Evolutionary conservation across 2,329 filamentous ascomycete genomes (phyloP).

Genomic region (Colletotrichum aenigma): DNA sequence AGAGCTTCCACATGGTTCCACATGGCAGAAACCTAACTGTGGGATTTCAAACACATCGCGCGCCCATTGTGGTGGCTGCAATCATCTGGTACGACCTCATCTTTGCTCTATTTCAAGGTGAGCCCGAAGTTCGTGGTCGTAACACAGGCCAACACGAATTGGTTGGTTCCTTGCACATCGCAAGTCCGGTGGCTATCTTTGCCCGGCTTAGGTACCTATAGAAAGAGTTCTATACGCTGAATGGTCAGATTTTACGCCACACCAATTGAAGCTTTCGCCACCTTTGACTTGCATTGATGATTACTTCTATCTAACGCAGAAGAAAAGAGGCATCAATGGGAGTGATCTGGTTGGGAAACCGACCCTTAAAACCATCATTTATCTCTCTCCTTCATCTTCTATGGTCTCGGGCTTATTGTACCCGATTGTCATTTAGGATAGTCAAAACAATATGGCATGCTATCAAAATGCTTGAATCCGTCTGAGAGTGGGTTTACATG

Average conservation of each 20-base stretch:
- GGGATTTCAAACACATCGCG: accelerated
- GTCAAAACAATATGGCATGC: accelerated
- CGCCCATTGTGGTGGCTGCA: not conserved
- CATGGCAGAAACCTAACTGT: not conserved
- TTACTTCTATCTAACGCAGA: not conserved
- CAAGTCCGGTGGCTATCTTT: not conserved
- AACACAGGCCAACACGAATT: accelerated
- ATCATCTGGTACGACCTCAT: not conserved
- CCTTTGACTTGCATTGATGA: not conserved
- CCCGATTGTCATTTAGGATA: accelerated
- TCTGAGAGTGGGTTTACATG: not conserved
- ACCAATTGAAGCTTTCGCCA: not conserved
- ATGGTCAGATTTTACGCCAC: not conserved
- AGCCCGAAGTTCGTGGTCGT: accelerated
- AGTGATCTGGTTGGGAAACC: accelerated
- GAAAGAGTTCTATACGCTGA: accelerated
- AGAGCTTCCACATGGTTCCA: not conserved
- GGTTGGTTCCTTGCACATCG: accelerated
- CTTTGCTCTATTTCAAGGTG: accelerated
- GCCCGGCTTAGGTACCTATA: not conserved
- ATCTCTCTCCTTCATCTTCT: accelerated
- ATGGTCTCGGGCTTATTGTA: not conserved
- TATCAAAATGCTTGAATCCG: accelerated
- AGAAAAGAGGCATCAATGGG: not conserved
- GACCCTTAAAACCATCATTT: not conserved